Percentiles rank a stretch among this genome's conserved stretches.
phyloP scores from a whole-genome alignment of 2,329 filamentous ascomycete genomes.

The Phialophora tarda region DNA sequence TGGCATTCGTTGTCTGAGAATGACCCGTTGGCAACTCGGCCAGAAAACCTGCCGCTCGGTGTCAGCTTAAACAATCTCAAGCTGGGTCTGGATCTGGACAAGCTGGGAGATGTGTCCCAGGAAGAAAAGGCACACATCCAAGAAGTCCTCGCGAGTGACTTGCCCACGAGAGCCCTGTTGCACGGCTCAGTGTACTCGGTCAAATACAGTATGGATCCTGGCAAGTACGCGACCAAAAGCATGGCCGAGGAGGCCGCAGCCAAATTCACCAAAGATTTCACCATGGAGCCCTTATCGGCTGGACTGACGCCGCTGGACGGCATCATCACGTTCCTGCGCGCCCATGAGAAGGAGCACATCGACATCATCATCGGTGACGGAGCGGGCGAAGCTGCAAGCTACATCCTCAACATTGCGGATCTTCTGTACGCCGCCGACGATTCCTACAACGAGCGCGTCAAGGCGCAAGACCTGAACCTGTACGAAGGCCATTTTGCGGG shows the following conservation, averaged over 20 bases:
- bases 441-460: slow-evolving; percentile 28
- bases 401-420: slow-evolving; percentile 21
- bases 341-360: slow-evolving; percentile 33
- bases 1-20: slow-evolving; percentile 44
- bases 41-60: too few relatives aligned
- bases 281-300: slow-evolving; percentile 41
- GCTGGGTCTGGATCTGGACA: too few relatives aligned
- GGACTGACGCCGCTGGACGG: slow-evolving; percentile 52
- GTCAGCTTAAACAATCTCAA: too few relatives aligned
- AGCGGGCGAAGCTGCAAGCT: slow-evolving; percentile 8
- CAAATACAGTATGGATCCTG: too few relatives aligned
- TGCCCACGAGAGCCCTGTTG: too few relatives aligned
- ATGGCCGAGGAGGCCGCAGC: slow-evolving; percentile 18
- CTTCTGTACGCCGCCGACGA: slow-evolving; percentile 33
- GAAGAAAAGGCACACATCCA: too few relatives aligned
- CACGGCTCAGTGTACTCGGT: slow-evolving; percentile 51
- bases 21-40: neutral
- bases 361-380: too few relatives aligned
- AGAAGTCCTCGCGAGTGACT: too few relatives aligned
- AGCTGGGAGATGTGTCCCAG: too few relatives aligned
- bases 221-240: slow-evolving; percentile 43
- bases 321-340: slow-evolving; percentile 45
- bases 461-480: slow-evolving; percentile 36
- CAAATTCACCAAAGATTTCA: slow-evolving; percentile 34
- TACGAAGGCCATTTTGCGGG: slow-evolving; percentile 29